Evolutionary conservation across 768 basidiomycete species (phyloP), one percentile per base, ranked within the genome.

Genomic region (Calocera viscosa): DNA sequence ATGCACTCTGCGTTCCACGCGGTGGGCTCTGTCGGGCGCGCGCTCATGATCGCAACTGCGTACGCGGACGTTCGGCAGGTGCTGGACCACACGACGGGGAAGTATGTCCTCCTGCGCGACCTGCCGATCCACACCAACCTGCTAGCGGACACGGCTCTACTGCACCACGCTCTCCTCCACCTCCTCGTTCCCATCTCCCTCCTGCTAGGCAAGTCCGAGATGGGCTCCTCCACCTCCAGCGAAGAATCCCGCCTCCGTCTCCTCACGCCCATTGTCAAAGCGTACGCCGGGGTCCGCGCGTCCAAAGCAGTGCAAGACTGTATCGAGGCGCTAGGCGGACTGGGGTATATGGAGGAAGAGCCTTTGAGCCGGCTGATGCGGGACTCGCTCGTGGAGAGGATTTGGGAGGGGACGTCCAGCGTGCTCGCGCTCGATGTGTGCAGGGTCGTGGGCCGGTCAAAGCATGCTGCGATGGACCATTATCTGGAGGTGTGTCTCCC

Each of bases 291-390:
- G 11, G 84, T 87, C 70, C 84, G 84, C 69, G 84, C 84, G 0
- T 80, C 80, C 65, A 72, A 79, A 0, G 86, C 83, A 1, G 85
- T 90, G 78, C 86, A 88, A 68, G 86, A 89, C 70, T 82, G 86
- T 35, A 90, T 91, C 88, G 77, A 83, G 34, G 78, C 84, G 3
- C 76, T 90, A 1, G 89, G 90, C 26, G 89, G 89, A 1, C 84
- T 86, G 63, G 90, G 90, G 0, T 91, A 90, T 71, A 91, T 91
- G 88, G 86, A 88, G 70, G 90, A 91, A 14, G 49, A 67, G 40
- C 24, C 33, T 24, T 24, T 1, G 22, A 24, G 10, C 65, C 32
- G 83, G 39, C 71, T 82, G 16, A 86, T 91, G 32, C 77, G 85
- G 2, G 89, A 91, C 76, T 79, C 80, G 1, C 72, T 87, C 8